These are phyloP conservation scores for Wallacemonas sp. DNA, from an alignment of 208 protist genomes.

Conservation along the genomic window DNA sequence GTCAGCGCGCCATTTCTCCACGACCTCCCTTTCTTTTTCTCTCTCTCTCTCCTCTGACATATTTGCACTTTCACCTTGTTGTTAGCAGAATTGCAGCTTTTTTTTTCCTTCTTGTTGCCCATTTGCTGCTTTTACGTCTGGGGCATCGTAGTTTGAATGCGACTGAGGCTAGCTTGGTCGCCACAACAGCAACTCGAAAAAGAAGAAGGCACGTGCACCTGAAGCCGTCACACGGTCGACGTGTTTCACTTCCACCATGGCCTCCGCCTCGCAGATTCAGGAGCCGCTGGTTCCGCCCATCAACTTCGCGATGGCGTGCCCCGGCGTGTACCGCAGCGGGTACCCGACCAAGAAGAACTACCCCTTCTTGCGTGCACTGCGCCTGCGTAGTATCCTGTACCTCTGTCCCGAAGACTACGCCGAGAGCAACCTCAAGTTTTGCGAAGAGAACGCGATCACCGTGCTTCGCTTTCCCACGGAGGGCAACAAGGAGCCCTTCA, in stretches of 20 bases:
- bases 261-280: conserved; percentile 12
- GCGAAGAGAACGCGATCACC: conserved; percentile 78
- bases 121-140: no score
- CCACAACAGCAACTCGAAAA: no score
- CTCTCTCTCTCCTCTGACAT: no score
- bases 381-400: conserved; percentile 94
- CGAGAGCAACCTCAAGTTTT: conserved; percentile 94
- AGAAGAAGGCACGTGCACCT: no score
- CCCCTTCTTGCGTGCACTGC: conserved; percentile 94
- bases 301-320: conserved; percentile 97
- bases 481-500: conserved; percentile 98
- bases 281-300: conserved; percentile 83
- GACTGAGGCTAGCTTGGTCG: no score
- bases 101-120: no score
- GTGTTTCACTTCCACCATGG: no score
- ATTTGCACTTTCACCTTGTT: no score
- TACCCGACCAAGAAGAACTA: conserved; percentile 98
- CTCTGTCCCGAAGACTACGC: conserved; percentile 95
- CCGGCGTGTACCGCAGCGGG: conserved; percentile 95
- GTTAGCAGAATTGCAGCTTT: no score
- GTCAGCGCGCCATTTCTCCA: not conserved
- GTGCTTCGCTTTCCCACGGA: conserved; percentile 95
- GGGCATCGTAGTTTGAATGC: no score
- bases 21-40: no score
- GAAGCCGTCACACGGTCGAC: no score